phyloP scores from a whole-genome alignment of 768 basidiomycete genomes.

The Phallus indusiatus region DNA sequence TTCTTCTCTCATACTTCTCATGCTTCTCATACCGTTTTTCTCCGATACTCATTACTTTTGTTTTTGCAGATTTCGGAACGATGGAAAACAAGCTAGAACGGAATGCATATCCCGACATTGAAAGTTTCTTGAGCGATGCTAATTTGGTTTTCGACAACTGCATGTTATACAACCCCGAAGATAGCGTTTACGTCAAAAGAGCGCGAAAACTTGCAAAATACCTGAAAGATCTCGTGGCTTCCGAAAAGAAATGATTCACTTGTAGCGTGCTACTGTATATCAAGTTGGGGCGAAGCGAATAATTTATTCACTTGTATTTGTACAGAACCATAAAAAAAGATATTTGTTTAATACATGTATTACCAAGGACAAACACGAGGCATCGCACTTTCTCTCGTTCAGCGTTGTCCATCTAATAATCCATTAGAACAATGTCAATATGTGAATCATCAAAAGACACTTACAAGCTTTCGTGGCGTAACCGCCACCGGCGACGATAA shows the following conservation, averaged over 20 bases:
- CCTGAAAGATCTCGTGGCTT: constrained; percentile 44
- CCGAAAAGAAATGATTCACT: constrained; percentile 11
- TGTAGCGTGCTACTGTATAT: not conserved
- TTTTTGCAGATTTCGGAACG: constrained; percentile 61
- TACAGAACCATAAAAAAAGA: not conserved
- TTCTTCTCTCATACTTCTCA: constrained; percentile 1
- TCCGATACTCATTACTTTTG: not conserved
- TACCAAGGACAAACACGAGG: not conserved
- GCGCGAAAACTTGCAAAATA: constrained; percentile 78
- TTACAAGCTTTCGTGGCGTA: constrained; percentile 32
- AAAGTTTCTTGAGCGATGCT: constrained; percentile 69
- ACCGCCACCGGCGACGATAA: constrained; percentile 68
- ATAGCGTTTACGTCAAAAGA: constrained; percentile 70
- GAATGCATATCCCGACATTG: constrained; percentile 72
- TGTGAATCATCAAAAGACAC: constrained; percentile 10
- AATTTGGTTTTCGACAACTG: constrained; percentile 87
- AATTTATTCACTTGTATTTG: not conserved
- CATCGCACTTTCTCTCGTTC: constrained; percentile 15
- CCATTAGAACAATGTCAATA: not conserved
- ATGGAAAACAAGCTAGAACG: constrained; percentile 87
- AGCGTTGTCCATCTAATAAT: constrained; percentile 42
- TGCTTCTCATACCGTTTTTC: not conserved
- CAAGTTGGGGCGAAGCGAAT: not conserved
- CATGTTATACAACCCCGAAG: constrained; percentile 75
- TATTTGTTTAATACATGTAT: not conserved